Evolutionary conservation across 208 protist genomes (phyloP).

Genomic region (Trypanosoma lewisi): DNA sequence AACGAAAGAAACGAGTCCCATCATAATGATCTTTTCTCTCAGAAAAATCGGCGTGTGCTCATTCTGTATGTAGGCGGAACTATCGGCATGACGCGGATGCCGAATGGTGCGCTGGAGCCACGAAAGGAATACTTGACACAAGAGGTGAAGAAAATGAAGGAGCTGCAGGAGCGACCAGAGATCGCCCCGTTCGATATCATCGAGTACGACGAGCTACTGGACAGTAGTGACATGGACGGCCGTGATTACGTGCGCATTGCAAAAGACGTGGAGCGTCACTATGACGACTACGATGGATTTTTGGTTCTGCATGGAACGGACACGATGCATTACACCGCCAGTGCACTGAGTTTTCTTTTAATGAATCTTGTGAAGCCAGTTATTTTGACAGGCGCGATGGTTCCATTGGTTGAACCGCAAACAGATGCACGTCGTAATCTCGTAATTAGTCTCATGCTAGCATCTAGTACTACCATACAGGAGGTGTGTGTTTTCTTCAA

Average conservation of each 20-base stretch:
- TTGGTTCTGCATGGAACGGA: conserved; percentile 96
- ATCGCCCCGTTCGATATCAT: conserved; percentile 76
- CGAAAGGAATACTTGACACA: conserved; percentile 64
- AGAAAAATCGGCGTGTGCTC: conserved; percentile 38
- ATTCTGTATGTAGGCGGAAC: conserved; percentile 89
- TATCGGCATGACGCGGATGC: conserved; percentile 85
- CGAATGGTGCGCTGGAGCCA: conserved; percentile 59
- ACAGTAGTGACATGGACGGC: conserved; percentile 82
- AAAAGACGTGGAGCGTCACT: conserved; percentile 60
- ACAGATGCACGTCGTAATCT: conserved; percentile 89
- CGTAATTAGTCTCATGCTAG: conserved; percentile 84
- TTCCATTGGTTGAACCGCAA: conserved; percentile 87
- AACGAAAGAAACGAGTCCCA: neutral
- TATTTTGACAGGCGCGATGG: conserved; percentile 94
- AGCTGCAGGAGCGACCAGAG: conserved; percentile 38
- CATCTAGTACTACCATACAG: conserved; percentile 74
- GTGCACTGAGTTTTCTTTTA: conserved; percentile 95
- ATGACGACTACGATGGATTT: conserved; percentile 95
- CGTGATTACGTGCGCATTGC: conserved; percentile 84
- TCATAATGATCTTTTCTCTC: conserved; percentile 3
- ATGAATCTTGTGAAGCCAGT: conserved; percentile 96
- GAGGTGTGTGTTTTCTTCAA: conserved; percentile 97
- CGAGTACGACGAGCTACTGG: conserved; percentile 77
- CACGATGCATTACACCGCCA: conserved; percentile 97
- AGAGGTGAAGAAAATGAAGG: conserved; percentile 61